Evolutionary conservation across 768 basidiomycete species (phyloP), one percentile per base, ranked within the genome.

Genomic region (Kwoniella sp.): DNA sequence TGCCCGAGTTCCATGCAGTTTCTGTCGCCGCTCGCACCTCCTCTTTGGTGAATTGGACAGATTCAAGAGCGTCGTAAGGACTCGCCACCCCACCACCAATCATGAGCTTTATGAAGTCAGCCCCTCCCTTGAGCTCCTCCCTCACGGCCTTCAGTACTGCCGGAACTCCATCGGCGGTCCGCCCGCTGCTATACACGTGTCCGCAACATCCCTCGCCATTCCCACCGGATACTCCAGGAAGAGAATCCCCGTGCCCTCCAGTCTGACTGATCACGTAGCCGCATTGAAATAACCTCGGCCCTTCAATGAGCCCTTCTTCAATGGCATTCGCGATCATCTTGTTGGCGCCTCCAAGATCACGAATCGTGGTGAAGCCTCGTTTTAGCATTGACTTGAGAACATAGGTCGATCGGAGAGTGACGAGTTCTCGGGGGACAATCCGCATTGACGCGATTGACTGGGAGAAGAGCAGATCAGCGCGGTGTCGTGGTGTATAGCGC

Each of bases 11-110:
- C 58, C 68, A 68, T 50, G 80, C 82, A 0, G 83, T 83, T 12
- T 71, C 76, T 1, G 82, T 83, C 64, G 83, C 81, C 0, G 83
- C 83, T 19, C 67, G 72, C 6, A 84, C 74, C 70, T 84, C 83
- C n/a, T 83, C 82, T 0, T 79, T 73, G 1, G 81, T 80, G 64
- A 80, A 83, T 66, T 84, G 83, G 0, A 83, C 76, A 0, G 79
- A 80, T 64, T 83, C 83, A 47, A 83, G 81, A 1, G 77, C 77
- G 64, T 84, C 83, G 8, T 83, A 83, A 37, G 80, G 80, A 22
- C 78, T 80, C 0, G 81, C 80, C 1, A 83, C 83, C 1, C 83
- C 83, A 25, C 83, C 83, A 13, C 82, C 67, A 25, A 64, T 27
- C 69, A 68, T 66, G 59, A 79, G 61, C 67, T 83, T 83, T 70